Percentiles rank a stretch among this genome's conserved stretches.
These are phyloP conservation scores for Astragalus membranaceus DNA, from an alignment of 306 rosid genomes.

Conservation along the genomic window DNA sequence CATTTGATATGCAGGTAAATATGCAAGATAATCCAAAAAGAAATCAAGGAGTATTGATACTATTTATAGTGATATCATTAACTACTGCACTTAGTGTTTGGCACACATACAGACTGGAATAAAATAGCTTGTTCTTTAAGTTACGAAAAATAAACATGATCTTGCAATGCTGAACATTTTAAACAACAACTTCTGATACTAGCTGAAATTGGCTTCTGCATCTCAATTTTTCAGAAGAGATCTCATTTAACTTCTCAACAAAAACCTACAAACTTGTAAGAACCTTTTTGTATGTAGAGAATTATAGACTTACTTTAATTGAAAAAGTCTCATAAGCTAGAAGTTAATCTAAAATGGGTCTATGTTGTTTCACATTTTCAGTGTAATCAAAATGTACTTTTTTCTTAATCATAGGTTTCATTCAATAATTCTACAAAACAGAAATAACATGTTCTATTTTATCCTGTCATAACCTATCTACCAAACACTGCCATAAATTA, in stretches of 20 bases:
- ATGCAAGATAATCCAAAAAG: conserved; percentile 10
- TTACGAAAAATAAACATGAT: neutral
- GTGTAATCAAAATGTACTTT: neutral
- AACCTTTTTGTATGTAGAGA: neutral
- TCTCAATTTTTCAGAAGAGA: neutral
- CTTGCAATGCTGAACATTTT: neutral
- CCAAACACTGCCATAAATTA: conserved; percentile 23
- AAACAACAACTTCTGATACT: neutral
- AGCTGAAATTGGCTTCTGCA: neutral
- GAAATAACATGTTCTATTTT: neutral
- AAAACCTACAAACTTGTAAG: neutral
- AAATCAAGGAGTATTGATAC: conserved; percentile 7
- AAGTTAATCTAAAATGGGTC: neutral
- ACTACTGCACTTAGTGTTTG: neutral
- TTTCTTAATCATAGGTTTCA: neutral
- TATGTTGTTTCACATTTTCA: neutral
- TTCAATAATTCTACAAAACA: neutral
- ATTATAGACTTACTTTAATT: neutral
- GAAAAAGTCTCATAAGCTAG: neutral
- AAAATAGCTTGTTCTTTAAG: neutral
- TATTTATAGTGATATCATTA: neutral
- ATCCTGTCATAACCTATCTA: neutral
- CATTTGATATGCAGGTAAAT: conserved; percentile 22
- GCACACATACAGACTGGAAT: neutral
- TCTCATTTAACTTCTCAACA: neutral